Percentiles rank a stretch among this genome's conserved stretches.
Evolutionary conservation across 768 basidiomycete species (phyloP).

Genomic region (Mycena amicta): DNA sequence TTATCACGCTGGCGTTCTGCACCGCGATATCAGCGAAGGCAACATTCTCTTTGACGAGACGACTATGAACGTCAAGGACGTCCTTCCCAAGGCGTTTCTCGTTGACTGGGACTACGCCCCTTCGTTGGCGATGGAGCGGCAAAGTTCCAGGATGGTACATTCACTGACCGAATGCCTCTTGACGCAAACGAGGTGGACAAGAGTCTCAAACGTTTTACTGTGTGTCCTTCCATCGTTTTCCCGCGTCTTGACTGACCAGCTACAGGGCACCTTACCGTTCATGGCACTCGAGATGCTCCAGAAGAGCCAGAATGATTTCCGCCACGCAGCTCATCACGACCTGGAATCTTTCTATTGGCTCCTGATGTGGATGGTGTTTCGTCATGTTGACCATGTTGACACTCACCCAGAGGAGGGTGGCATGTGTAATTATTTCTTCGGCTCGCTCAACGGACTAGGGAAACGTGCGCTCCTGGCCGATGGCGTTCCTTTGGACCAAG

Average conservation of each 20-base stretch:
- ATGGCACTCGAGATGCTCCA: constrained; percentile 4
- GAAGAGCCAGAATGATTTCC: background rate
- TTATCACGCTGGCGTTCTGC: constrained; percentile 3
- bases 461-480: background rate
- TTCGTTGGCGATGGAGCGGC: background rate
- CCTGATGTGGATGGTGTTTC: constrained; percentile 9
- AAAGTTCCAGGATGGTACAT: background rate
- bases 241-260: background rate
- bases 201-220: constrained; percentile 5
- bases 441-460: background rate
- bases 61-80: background rate
- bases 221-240: background rate
- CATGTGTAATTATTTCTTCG: background rate
- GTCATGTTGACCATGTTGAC: background rate
- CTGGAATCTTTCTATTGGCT: constrained; percentile 12
- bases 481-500: background rate
- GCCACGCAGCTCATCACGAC: constrained; percentile 1
- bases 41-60: constrained; percentile 7
- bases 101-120: constrained; percentile 13
- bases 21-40: constrained; percentile 11
- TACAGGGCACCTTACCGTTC: constrained; percentile 9
- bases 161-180: background rate
- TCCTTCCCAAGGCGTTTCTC: constrained; percentile 1
- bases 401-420: background rate
- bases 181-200: background rate